phyloP scores from a whole-genome alignment of 2,329 filamentous ascomycete genomes.

The Amauroascus verrucosus region DNA sequence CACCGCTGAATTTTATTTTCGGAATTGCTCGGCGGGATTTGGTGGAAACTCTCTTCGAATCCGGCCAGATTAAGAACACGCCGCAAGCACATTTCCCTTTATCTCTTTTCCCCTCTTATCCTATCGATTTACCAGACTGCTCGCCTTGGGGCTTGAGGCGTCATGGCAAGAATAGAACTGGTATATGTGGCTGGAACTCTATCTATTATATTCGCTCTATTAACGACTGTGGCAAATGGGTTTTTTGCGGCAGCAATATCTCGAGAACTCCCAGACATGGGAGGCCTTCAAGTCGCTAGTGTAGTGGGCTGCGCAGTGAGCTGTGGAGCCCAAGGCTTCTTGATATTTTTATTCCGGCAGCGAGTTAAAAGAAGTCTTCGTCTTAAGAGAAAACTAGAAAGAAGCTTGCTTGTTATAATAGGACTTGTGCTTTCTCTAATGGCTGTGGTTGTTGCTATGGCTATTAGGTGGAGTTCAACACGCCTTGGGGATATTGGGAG shows the following conservation, averaged over 20 bases:
- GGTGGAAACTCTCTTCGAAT: neutral
- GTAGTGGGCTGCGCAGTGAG: conserved; percentile 1
- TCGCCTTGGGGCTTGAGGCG: neutral
- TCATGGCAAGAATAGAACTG: conserved; percentile 1
- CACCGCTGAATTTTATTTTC: neutral
- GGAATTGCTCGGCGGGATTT: neutral
- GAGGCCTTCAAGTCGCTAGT: conserved; percentile 5
- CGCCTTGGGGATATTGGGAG: neutral
- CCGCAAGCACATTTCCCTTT: neutral
- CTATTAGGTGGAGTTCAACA: conserved; percentile 5
- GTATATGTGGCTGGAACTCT: conserved; percentile 1
- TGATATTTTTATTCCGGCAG: conserved; percentile 1
- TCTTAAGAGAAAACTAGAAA: neutral
- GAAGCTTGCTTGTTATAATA: neutral
- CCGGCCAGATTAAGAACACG: neutral
- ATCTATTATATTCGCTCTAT: conserved; percentile 1
- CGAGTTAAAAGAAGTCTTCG: neutral
- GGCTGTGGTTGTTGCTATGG: conserved; percentile 6
- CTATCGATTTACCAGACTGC: too few species aligned
- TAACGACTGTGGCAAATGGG: conserved; percentile 8
- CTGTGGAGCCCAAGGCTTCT: conserved; percentile 1
- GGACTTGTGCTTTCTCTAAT: neutral
- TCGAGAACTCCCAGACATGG: conserved; percentile 4
- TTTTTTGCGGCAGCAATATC: conserved; percentile 2
- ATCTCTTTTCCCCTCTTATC: too few species aligned